Conservation (phyloP, 2,329 filamentous ascomycete species). For the Thielaviopsis musarum region DNA sequence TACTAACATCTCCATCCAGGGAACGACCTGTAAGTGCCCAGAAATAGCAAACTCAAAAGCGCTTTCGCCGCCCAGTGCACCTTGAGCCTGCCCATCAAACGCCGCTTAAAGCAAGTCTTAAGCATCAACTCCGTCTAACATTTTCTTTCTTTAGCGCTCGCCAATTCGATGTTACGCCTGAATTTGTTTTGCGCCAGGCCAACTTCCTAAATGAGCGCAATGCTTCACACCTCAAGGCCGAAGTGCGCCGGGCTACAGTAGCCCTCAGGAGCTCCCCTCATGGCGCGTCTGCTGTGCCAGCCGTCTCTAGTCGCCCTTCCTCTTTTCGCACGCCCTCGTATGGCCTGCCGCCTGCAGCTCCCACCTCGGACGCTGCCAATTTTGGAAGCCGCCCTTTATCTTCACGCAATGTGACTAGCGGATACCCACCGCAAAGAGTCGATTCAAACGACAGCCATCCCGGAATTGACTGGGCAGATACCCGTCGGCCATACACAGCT, state of each 20-base stretch:
- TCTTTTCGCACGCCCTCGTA: conserved; percentile 30
- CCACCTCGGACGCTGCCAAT: not conserved
- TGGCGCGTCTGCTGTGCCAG: conserved; percentile 39
- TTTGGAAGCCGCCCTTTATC: not conserved
- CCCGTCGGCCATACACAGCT: not conserved
- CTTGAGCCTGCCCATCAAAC: not conserved
- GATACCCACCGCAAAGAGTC: not conserved
- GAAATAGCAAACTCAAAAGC: conserved; percentile 5
- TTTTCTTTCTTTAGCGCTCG: conserved; percentile 35
- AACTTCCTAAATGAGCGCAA: conserved; percentile 88
- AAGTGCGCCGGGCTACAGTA: conserved; percentile 62
- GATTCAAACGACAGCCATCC: not conserved
- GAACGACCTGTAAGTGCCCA: conserved; percentile 50
- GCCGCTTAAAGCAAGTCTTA: conserved; percentile 15
- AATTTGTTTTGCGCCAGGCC: conserved; percentile 83
- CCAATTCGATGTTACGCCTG: conserved; percentile 67
- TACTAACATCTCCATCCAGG: conserved; percentile 28
- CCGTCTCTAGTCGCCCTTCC: not conserved
- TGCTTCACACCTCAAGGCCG: conserved; percentile 73
- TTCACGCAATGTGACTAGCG: not conserved
- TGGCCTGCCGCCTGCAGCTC: not conserved
- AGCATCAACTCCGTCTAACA: not conserved
- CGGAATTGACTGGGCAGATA: not conserved
- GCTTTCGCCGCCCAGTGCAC: not conserved
- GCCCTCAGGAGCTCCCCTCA: conserved; percentile 35